Evolutionary conservation across 1,139 yeast genomes (phyloP), one percentile per base, ranked within the genome.

Genomic region (Yamadazyma songkhlaensis): DNA sequence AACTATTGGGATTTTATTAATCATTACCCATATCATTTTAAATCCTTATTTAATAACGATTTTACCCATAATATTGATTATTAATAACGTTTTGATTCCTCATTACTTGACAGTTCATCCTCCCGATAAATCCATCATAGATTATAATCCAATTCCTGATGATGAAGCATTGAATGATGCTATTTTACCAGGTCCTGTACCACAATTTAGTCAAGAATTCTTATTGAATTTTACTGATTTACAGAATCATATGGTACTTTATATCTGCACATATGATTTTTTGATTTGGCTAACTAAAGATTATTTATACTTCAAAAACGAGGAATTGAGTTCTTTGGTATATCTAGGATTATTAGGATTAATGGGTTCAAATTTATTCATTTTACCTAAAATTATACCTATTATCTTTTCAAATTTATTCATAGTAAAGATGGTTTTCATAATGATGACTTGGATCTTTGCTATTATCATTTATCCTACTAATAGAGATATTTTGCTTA

Each of bases 121-220:
- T 12, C 72, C 72, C 0, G 74, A 69, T 39, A 41, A 50, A 4
- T 50, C 64, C 1, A 30, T 51, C 13, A 47, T 58, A 22, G 46
- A 51, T 4, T 27, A 33, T 23, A 79, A 80, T 51, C 83, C 82
- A 4, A 56, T 69, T 0, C 81, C 86, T 3, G 72, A 83, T 2
- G 83, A 81, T 0, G 78, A 79, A 2, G 66, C 77, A 0, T 49
- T 84, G 30, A 57, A 64, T 32, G 62, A 64, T 6, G 67, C 75
- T 10, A 68, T 62, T 9, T 49, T 73, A 1, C 94, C 95, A 1
- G 78, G 76, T 43, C 95, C 95, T 0, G 85, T 82, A 3, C 86
- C 92, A 2, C 88, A 87, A 54, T 69, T 85, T 35, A 81, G 92
- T 13, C 72, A 86, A 38, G 96, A 88, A 55, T 88, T 87, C 54